Evolutionary conservation across 257 asterid genomes (phyloP).

Genomic region (Gentiana straminea): DNA sequence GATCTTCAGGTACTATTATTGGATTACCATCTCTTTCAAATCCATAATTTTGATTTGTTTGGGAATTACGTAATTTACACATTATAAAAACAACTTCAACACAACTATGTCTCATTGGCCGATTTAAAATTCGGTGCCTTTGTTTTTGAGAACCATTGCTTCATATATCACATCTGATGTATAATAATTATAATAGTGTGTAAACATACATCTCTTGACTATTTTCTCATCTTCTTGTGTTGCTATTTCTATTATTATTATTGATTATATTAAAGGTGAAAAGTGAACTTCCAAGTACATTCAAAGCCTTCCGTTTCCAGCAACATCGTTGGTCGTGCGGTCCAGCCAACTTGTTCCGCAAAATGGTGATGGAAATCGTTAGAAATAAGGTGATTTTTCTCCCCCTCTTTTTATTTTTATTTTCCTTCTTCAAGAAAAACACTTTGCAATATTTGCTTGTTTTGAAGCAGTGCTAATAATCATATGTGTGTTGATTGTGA

Average conservation of each 20-base stretch:
- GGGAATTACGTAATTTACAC: no score
- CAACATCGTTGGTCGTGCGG: constrained; percentile 99
- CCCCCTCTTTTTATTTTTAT: neutral
- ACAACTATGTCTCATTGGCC: no score
- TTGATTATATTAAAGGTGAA: constrained; percentile 13
- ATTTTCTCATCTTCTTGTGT: no score
- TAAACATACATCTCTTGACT: no score
- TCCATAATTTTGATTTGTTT: neutral
- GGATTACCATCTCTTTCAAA: neutral
- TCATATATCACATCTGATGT: no score
- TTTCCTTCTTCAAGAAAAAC: neutral
- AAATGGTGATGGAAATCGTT: constrained; percentile 79
- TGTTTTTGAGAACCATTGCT: no score
- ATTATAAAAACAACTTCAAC: no score
- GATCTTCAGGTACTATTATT: constrained; percentile 55
- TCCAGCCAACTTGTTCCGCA: constrained; percentile 86
- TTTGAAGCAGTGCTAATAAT: no score
- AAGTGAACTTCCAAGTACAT: constrained; percentile 94
- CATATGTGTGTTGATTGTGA: neutral
- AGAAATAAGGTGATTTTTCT: constrained; percentile 49
- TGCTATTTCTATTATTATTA: neutral
- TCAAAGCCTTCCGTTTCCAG: constrained; percentile 90
- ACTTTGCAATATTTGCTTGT: neutral
- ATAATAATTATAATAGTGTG: no score
- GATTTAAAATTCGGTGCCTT: no score